phyloP scores from a whole-genome alignment of 176 grass and related monocot species.

The Aegilops sharonensis region DNA sequence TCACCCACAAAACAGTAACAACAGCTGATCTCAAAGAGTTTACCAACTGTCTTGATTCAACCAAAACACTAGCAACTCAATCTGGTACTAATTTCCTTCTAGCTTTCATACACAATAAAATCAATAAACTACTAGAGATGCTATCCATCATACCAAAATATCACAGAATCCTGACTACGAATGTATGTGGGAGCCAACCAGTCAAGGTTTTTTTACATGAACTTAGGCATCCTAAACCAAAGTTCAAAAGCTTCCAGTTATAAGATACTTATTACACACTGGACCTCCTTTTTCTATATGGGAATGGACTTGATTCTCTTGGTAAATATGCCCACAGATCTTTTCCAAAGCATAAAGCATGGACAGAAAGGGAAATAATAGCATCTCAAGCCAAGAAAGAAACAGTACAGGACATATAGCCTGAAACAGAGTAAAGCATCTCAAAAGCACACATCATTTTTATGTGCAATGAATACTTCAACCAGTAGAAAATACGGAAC shows the following conservation, averaged over 20 bases:
- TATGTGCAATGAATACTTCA: conserved; percentile 19
- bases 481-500: conserved; percentile 27
- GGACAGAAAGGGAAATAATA: conserved; percentile 7
- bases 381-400: not conserved
- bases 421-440: not conserved
- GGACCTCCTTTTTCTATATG: not conserved
- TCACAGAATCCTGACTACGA: not conserved
- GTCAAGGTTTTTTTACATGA: not conserved
- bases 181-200: not conserved
- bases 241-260: not conserved
- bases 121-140: not conserved
- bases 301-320: not conserved
- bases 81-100: conserved; percentile 1
- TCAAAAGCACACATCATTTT: conserved; percentile 24
- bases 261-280: not conserved
- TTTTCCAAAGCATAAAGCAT: conserved; percentile 27
- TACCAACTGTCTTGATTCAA: not conserved
- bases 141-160: not conserved
- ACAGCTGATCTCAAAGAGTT: not conserved
- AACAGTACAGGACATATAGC: not conserved
- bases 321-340: not conserved
- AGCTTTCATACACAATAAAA: not conserved
- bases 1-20: not conserved
- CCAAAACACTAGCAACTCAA: conserved; percentile 3
- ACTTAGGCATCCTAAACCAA: not conserved